phyloP scores from a whole-genome alignment of 2,329 filamentous ascomycete species.

The Pseudohalonectria lignicola region DNA sequence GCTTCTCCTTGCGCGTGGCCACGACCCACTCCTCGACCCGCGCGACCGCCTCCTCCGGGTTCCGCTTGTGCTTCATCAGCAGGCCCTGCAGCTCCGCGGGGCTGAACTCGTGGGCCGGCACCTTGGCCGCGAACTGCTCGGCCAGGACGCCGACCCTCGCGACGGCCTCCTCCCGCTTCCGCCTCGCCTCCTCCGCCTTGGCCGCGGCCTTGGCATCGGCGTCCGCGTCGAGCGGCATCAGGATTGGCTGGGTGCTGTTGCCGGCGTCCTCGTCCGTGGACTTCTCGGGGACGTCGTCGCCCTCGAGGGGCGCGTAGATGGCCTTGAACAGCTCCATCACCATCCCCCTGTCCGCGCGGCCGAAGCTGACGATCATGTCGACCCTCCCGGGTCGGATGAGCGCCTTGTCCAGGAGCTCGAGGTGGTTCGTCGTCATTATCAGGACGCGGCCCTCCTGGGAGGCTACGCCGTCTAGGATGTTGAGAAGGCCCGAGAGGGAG shows the following conservation, averaged over 20 bases:
- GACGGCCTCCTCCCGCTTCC: conserved; percentile 21
- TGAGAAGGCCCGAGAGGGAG: conserved; percentile 67
- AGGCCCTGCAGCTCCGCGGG: conserved; percentile 51
- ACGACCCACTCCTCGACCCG: conserved; percentile 36
- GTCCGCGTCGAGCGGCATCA: conserved; percentile 8
- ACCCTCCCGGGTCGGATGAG: conserved; percentile 52
- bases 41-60: conserved; percentile 35
- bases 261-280: background rate
- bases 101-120: conserved; percentile 46
- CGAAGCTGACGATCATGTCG: conserved; percentile 48
- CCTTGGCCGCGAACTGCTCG: conserved; percentile 31
- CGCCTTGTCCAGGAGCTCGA: conserved; percentile 50
- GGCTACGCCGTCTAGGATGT: conserved; percentile 66
- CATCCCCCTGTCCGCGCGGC: conserved; percentile 40
- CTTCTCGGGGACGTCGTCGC: conserved; percentile 23
- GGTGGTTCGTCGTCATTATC: conserved; percentile 56
- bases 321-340: conserved; percentile 43
- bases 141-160: conserved; percentile 34
- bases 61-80: conserved; percentile 43
- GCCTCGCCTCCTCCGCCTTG: conserved; percentile 16
- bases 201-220: conserved; percentile 14
- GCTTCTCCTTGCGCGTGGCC: conserved; percentile 36
- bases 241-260: too few species aligned
- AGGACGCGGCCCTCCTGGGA: conserved; percentile 53
- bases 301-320: conserved; percentile 42